These are phyloP conservation scores for Chenopodium berlandieri DNA, from an alignment of 148 eudicot genomes.

Conservation along the genomic window DNA sequence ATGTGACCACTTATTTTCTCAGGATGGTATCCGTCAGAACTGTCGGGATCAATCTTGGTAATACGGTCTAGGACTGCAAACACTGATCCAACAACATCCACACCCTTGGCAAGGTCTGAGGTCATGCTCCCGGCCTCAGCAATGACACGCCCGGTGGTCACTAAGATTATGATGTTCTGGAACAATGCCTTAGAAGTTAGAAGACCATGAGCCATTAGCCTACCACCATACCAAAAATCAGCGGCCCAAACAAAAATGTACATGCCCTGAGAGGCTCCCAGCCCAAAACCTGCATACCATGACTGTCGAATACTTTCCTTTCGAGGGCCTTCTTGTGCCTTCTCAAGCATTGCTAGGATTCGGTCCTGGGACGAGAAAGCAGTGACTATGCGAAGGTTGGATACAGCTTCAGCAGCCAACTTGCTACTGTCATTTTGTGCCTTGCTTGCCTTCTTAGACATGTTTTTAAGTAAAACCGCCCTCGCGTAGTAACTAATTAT, in stretches of 20 bases:
- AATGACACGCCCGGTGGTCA: conserved; percentile 80
- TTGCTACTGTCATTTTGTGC: conserved; percentile 70
- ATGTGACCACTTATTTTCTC: conserved; percentile 50
- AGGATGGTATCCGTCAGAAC: conserved; percentile 49
- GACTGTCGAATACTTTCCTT: conserved; percentile 52
- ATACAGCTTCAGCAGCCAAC: conserved; percentile 77
- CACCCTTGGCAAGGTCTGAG: conserved; percentile 71
- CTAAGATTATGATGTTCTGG: conserved; percentile 65
- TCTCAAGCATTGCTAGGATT: conserved; percentile 61
- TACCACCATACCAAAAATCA: conserved; percentile 86
- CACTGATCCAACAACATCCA: conserved; percentile 62
- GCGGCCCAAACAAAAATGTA: conserved; percentile 67
- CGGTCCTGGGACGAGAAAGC: conserved; percentile 73
- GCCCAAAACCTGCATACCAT: conserved; percentile 63
- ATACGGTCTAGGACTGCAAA: conserved; percentile 61
- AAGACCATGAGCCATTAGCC: conserved; percentile 49
- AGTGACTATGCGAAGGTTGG: conserved; percentile 68
- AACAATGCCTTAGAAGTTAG: conserved; percentile 52
- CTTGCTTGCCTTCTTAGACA: conserved; percentile 66
- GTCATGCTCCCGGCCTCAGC: conserved; percentile 90
- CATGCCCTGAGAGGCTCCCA: conserved; percentile 60
- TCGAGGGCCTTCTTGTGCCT: conserved; percentile 48
- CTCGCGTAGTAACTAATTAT: conserved; percentile 55
- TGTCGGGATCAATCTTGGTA: conserved; percentile 68
- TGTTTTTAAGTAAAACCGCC: conserved; percentile 61